phyloP scores from a whole-genome alignment of 345 rosid species.

The Salix dunnii region DNA sequence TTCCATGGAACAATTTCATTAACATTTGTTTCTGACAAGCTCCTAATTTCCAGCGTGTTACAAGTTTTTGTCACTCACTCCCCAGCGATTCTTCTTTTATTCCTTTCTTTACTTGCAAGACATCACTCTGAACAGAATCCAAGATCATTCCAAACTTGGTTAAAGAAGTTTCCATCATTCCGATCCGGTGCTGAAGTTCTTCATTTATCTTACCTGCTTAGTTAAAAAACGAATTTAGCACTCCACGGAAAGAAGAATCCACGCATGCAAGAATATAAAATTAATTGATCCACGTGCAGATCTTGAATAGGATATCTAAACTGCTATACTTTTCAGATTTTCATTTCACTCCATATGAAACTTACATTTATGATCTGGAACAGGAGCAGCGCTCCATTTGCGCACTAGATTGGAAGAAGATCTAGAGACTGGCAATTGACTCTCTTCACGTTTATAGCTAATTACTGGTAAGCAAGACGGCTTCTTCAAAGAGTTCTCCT shows the following conservation, averaged over 20 bases:
- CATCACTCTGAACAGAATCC: slow-evolving; percentile 76
- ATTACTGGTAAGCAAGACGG: slow-evolving; percentile 45
- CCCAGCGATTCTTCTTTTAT: slow-evolving; percentile 65
- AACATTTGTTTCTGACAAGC: slow-evolving; percentile 2
- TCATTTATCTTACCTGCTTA: slow-evolving; percentile 59
- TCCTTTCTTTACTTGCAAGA: slow-evolving; percentile 79
- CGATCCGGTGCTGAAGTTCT: slow-evolving; percentile 68
- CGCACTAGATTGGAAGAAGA: slow-evolving; percentile 45
- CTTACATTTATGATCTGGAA: slow-evolving; percentile 53
- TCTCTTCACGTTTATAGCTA: slow-evolving; percentile 55
- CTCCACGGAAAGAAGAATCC: not conserved
- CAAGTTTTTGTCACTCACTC: slow-evolving; percentile 46
- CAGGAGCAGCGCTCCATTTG: slow-evolving; percentile 56
- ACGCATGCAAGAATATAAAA: not conserved
- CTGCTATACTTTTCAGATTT: not conserved
- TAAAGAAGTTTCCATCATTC: slow-evolving; percentile 69
- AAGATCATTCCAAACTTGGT: slow-evolving; percentile 73
- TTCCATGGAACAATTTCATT: not conserved
- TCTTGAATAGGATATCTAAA: not conserved
- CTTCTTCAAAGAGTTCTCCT: slow-evolving; percentile 53
- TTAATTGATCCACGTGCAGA: not conserved
- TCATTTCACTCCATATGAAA: not conserved
- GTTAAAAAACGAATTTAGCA: slow-evolving; percentile 12
- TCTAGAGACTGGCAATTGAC: slow-evolving; percentile 50
- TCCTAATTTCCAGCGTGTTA: not conserved